These are phyloP conservation scores for Sutorius eximius DNA, from an alignment of 1,284 basidiomycete genomes.

Conservation along the genomic window DNA sequence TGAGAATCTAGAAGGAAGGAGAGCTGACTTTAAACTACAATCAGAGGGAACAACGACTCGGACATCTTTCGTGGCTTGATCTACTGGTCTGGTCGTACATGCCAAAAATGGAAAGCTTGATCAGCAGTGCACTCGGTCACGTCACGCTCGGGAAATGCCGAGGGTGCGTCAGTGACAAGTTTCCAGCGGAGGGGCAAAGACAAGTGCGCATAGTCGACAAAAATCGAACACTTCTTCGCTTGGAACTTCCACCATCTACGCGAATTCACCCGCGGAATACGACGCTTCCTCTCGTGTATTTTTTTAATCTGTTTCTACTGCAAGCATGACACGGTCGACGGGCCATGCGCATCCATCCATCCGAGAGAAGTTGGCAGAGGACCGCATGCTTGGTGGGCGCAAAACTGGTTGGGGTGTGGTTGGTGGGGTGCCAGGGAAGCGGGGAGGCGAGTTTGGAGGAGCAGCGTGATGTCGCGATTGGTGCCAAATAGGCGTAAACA, in stretches of 20 bases:
- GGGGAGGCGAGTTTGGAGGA: slow-evolving; percentile 28
- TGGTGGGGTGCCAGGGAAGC: slow-evolving; percentile 22
- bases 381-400: background rate
- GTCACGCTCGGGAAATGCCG: slow-evolving; percentile 32
- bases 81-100: too few relatives aligned
- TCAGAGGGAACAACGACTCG: too few relatives aligned
- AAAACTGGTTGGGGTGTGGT: slow-evolving; percentile 8
- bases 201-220: slow-evolving; percentile 19
- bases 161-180: slow-evolving; percentile 12
- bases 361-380: background rate
- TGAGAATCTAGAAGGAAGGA: too few relatives aligned
- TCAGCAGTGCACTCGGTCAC: slow-evolving; percentile 23
- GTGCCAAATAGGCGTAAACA: slow-evolving; percentile 33
- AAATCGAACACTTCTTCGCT: slow-evolving; percentile 32
- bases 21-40: too few relatives aligned
- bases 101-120: slow-evolving; percentile 2
- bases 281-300: background rate
- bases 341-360: background rate
- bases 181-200: slow-evolving; percentile 24
- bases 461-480: slow-evolving; percentile 14
- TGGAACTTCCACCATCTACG: slow-evolving; percentile 35
- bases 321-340: background rate
- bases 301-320: slow-evolving; percentile 9
- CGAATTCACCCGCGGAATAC: slow-evolving; percentile 13
- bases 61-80: too few relatives aligned